Conservation (phyloP, 768 basidiomycete genomes). For the Pleurotus eryngii region DNA sequence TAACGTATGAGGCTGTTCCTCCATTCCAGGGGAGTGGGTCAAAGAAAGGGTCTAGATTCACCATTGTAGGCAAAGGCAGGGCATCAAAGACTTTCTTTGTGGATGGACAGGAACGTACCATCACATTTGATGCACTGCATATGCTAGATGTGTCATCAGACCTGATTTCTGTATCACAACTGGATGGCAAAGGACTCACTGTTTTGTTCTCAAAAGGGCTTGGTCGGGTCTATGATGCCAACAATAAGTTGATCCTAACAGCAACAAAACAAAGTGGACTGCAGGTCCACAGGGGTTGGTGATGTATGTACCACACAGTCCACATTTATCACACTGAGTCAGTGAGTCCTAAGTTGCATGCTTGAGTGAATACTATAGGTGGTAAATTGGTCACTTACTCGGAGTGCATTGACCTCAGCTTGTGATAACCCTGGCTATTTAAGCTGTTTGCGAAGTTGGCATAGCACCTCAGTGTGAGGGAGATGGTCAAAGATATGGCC, state of each 20-base stretch:
- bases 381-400: too few relatives aligned
- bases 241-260: background rate
- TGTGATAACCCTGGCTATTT: too few relatives aligned
- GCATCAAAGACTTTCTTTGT: conserved; percentile 11
- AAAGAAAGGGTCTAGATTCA: too few relatives aligned
- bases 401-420: too few relatives aligned
- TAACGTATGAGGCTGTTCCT: too few relatives aligned
- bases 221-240: background rate
- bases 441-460: too few relatives aligned
- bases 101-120: conserved; percentile 6
- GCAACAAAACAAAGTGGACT: background rate
- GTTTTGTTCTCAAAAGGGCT: conserved; percentile 13
- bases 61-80: conserved; percentile 4
- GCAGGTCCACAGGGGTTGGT: background rate
- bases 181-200: conserved; percentile 13
- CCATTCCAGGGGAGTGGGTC: too few relatives aligned
- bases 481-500: too few relatives aligned
- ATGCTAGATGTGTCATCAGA: conserved; percentile 23
- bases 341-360: background rate
- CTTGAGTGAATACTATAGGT: background rate
- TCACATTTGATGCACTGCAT: conserved; percentile 22
- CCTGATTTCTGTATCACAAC: conserved; percentile 18
- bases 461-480: too few relatives aligned
- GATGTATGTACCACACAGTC: background rate
- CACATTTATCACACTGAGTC: background rate